A percentile compares a stretch with the other conserved stretches of the same genome.
These are phyloP conservation scores for Coniella lustricola DNA, from an alignment of 2,329 filamentous ascomycete species.

Conservation along the genomic window DNA sequence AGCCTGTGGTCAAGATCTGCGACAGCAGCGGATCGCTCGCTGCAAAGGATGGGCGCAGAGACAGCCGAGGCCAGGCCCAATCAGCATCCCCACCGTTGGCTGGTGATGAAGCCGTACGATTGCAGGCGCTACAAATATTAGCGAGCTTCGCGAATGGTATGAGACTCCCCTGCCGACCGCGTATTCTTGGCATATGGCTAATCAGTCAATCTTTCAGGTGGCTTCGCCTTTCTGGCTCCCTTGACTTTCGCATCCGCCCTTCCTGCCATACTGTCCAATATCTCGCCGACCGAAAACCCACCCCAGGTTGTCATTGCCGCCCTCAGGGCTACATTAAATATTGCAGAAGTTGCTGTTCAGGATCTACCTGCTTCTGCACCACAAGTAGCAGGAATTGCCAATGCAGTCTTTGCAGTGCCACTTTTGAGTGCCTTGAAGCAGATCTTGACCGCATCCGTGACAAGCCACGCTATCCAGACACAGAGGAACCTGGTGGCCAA, in stretches of 20 bases:
- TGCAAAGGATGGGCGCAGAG: slow-evolving; percentile 33
- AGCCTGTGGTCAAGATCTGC: slow-evolving; percentile 46
- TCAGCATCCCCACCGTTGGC: slow-evolving; percentile 34
- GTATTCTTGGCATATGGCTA: neutral
- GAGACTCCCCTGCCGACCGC: slow-evolving; percentile 17
- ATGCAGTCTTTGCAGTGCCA: slow-evolving; percentile 56
- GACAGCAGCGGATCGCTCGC: slow-evolving; percentile 25
- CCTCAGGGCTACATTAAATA: slow-evolving; percentile 64
- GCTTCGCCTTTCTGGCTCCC: slow-evolving; percentile 69
- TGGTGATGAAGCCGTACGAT: slow-evolving; percentile 59
- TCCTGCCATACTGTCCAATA: slow-evolving; percentile 60
- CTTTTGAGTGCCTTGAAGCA: slow-evolving; percentile 56
- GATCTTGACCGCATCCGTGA: slow-evolving; percentile 33
- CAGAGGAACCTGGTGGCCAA: slow-evolving; percentile 55
- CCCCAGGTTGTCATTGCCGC: slow-evolving; percentile 64
- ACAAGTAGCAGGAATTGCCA: slow-evolving; percentile 47
- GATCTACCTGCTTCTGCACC: slow-evolving; percentile 43
- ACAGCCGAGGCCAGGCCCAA: slow-evolving; percentile 25
- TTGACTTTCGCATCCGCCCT: slow-evolving; percentile 62
- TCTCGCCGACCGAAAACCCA: slow-evolving; percentile 59
- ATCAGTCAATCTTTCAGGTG: slow-evolving; percentile 46
- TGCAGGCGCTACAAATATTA: slow-evolving; percentile 80
- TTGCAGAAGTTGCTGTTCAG: slow-evolving; percentile 58
- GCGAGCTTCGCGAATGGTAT: slow-evolving; percentile 78
- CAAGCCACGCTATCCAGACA: slow-evolving; percentile 39